These are phyloP conservation scores for Fusarium sp. DNA, from an alignment of 2,329 filamentous ascomycete genomes.

Conservation along the genomic window DNA sequence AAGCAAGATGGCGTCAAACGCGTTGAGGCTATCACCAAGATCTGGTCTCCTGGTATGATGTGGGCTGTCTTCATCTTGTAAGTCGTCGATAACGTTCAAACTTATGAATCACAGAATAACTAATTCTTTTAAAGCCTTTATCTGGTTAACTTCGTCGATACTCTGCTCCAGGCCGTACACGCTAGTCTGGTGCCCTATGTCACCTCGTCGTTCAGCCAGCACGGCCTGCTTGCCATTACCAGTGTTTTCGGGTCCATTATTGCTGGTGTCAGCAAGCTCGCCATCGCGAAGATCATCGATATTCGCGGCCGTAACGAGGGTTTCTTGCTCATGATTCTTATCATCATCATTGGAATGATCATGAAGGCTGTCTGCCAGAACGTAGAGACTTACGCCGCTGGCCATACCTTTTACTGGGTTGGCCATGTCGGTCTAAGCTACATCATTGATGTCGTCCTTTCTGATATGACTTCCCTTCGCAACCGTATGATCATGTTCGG, in stretches of 20 bases:
- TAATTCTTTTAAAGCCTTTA: slow-evolving; percentile 51
- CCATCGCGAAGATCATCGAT: slow-evolving; percentile 63
- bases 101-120: background rate
- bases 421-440: slow-evolving; percentile 61
- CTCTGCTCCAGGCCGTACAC: slow-evolving; percentile 54
- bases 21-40: slow-evolving; percentile 56
- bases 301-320: slow-evolving; percentile 63
- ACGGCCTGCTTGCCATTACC: slow-evolving; percentile 74
- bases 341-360: slow-evolving; percentile 66
- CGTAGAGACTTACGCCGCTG: slow-evolving; percentile 70
- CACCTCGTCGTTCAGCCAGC: slow-evolving; percentile 73
- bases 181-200: slow-evolving; percentile 71
- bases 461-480: slow-evolving; percentile 58
- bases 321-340: slow-evolving; percentile 57
- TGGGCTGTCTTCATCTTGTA: slow-evolving; percentile 58
- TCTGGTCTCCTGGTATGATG: slow-evolving; percentile 55
- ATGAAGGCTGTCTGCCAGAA: slow-evolving; percentile 72
- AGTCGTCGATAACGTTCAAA: background rate
- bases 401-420: slow-evolving; percentile 73
- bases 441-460: slow-evolving; percentile 58
- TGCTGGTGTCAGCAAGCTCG: slow-evolving; percentile 54
- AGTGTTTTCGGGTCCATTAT: slow-evolving; percentile 68
- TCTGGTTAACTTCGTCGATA: slow-evolving; percentile 56
- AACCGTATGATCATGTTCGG: slow-evolving; percentile 61
- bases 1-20: slow-evolving; percentile 56